Evolutionary conservation across 352 stramenopile species (phyloP), one percentile per base, ranked within the genome.

Genomic region (Phytophthora ohioensis): DNA sequence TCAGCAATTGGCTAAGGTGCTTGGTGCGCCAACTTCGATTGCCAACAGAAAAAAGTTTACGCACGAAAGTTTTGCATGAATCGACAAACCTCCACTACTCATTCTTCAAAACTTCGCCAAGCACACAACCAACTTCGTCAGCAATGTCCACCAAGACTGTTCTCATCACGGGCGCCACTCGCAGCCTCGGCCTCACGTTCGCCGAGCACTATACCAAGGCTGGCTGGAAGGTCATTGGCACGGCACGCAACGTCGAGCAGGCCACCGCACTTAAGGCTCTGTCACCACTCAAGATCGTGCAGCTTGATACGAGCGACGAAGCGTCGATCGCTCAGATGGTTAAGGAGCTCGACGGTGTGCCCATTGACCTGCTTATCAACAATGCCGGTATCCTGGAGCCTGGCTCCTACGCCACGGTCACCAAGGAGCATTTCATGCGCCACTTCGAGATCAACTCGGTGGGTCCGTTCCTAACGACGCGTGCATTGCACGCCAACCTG

Each of bases 401-500:
- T 32, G 69, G 67, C 30, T 62, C 36, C 3, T 51, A 84, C 8
- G 39, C 64, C 13, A 73, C 56, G 11, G 61, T 57, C 10, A 79
- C 76, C 31, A 86, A 86, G 60, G 69, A 79, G 4, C 45, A 71
- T 9, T 27, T 90, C 17, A 73, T 88, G 69, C 51, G 54, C 7
- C 77, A 90, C 47, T 87, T 92, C 46, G 78, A 91, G 60, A 64
- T 89, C 43, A 92, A 92, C 64, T 48, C 77, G 3, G 67, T 92
- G 17, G 85, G 82, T 8, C 73, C 81, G 15, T 82, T 90, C 47
- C 70, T 85, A 34, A 64, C 84, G 9, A 87, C 80, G 54, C 78
- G 77, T n/a, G 78, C 76, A 13, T 67, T 90, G 10, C 57, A 75
- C 10, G 31, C 35, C 8, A 84, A 90, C 45, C 63, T 90, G 4